phyloP scores from a whole-genome alignment of 1,284 basidiomycete genomes.

The Ustilago trichophora region DNA sequence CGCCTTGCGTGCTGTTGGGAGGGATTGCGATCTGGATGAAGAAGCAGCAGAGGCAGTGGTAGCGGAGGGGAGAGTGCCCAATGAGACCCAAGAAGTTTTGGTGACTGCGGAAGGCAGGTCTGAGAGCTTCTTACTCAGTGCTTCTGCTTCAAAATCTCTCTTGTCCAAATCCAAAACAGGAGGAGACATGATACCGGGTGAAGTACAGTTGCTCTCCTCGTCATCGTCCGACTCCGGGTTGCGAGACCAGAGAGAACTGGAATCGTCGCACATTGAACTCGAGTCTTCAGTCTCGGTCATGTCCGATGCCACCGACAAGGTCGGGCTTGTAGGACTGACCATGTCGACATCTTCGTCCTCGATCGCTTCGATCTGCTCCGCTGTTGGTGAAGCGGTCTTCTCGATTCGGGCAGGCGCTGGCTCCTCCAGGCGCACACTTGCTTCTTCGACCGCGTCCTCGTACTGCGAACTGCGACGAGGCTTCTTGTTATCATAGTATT shows the following conservation, averaged over 20 bases:
- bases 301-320: slow-evolving; percentile 16
- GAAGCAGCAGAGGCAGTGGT: neutral
- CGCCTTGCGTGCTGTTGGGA: slow-evolving; percentile 5
- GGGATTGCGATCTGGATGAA: slow-evolving; percentile 20
- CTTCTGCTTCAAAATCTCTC: slow-evolving; percentile 8
- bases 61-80: slow-evolving; percentile 19
- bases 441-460: slow-evolving; percentile 24
- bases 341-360: slow-evolving; percentile 7
- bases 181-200: slow-evolving; percentile 31
- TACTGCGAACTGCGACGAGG: slow-evolving; percentile 7
- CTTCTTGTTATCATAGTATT: slow-evolving; percentile 37
- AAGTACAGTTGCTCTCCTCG: slow-evolving; percentile 28
- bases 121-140: slow-evolving; percentile 28
- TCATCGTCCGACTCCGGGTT: slow-evolving; percentile 13
- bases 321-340: slow-evolving; percentile 21
- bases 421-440: slow-evolving; percentile 27
- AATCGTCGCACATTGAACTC: slow-evolving; percentile 29
- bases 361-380: neutral
- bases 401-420: slow-evolving; percentile 35
- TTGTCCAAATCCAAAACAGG: slow-evolving; percentile 8
- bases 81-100: slow-evolving; percentile 14
- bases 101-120: slow-evolving; percentile 1
- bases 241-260: slow-evolving; percentile 35
- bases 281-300: slow-evolving; percentile 20
- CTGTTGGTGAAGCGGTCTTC: neutral